These are phyloP conservation scores for Podosphaera fusca DNA, from an alignment of 2,329 filamentous ascomycete species.

Conservation along the genomic window DNA sequence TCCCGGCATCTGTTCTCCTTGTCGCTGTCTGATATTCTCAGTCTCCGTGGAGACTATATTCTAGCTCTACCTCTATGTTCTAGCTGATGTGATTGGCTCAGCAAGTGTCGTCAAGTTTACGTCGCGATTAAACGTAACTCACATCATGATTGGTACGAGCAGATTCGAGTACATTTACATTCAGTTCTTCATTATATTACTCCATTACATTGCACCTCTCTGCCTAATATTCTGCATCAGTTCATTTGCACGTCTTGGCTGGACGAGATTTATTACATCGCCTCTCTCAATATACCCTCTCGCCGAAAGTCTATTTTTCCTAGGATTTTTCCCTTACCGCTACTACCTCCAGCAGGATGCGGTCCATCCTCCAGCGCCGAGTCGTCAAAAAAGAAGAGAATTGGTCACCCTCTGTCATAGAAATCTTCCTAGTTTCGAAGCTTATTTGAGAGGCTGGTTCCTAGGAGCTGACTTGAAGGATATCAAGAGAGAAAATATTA, in stretches of 20 bases:
- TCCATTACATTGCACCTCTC: constrained; percentile 26
- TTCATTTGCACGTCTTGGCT: constrained; percentile 14
- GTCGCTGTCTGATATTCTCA: too few relatives aligned
- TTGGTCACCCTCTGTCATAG: constrained; percentile 28
- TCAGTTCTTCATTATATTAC: constrained; percentile 22
- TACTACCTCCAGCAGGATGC: constrained; percentile 27
- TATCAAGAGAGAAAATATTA: constrained; percentile 33
- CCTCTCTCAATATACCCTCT: constrained; percentile 8
- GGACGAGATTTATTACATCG: constrained; percentile 11
- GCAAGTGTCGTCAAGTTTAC: too few relatives aligned
- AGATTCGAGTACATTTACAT: constrained; percentile 19
- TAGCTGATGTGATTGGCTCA: too few relatives aligned
- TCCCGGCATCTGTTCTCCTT: too few relatives aligned
- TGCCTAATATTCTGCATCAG: constrained; percentile 23
- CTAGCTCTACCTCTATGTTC: too few relatives aligned
- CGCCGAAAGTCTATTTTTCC: constrained; percentile 30
- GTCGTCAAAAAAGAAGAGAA: constrained; percentile 22
- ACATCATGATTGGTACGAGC: constrained; percentile 16
- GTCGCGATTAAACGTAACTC: too few relatives aligned
- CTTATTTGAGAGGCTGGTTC: constrained; percentile 35
- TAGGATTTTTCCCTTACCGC: constrained; percentile 28
- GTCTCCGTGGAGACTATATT: too few relatives aligned
- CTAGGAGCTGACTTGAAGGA: constrained; percentile 26
- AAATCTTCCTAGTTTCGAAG: constrained; percentile 27
- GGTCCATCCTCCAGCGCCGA: constrained; percentile 23